Percentiles rank a stretch among this genome's conserved stretches.
Evolutionary conservation across 148 eudicot species (phyloP).

Genomic region (Amaranthus cruentus): DNA sequence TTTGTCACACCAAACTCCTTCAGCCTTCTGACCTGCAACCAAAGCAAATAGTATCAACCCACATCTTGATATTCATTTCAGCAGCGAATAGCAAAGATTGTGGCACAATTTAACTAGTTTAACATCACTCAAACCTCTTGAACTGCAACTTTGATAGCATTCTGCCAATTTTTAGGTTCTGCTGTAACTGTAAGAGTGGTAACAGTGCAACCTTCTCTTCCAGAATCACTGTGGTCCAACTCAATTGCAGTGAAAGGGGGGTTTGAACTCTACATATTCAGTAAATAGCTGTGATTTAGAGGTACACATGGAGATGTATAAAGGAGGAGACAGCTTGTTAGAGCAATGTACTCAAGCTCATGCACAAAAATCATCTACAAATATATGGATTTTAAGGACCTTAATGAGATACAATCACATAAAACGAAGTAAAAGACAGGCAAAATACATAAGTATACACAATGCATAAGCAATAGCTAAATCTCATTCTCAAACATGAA

Average conservation of each 20-base stretch:
- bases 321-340: too few species aligned
- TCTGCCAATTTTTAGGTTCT: slow-evolving; percentile 90
- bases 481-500: background rate
- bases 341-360: background rate
- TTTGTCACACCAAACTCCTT: slow-evolving; percentile 97
- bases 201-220: slow-evolving; percentile 98
- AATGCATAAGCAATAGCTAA: background rate
- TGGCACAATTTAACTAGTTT: background rate
- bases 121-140: slow-evolving; percentile 67
- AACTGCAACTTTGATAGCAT: slow-evolving; percentile 92
- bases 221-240: slow-evolving; percentile 99
- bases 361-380: slow-evolving; percentile 8
- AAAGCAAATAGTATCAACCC: slow-evolving; percentile 10
- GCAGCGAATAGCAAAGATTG: slow-evolving; percentile 5
- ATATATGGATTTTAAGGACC: background rate
- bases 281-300: slow-evolving; percentile 12
- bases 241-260: slow-evolving; percentile 97
- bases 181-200: slow-evolving; percentile 98
- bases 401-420: background rate
- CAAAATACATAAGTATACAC: background rate
- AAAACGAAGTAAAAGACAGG: background rate
- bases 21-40: slow-evolving; percentile 84
- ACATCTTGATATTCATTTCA: background rate
- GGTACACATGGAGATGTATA: background rate
- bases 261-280: slow-evolving; percentile 66